phyloP scores from a whole-genome alignment of 768 basidiomycete genomes.

The Podaxis sp. region DNA sequence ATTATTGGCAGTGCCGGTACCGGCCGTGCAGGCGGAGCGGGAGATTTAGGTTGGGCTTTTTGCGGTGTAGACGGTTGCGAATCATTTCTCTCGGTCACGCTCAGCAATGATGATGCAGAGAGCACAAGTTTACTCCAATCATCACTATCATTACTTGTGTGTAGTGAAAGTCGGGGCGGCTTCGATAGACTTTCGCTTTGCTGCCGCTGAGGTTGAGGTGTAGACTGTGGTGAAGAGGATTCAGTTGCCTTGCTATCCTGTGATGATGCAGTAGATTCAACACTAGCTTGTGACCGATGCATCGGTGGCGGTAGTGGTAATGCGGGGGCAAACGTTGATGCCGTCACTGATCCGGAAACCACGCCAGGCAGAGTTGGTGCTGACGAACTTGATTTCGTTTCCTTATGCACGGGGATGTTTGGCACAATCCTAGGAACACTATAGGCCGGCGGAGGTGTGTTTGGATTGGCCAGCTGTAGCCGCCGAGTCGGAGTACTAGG shows the following conservation, averaged over 20 bases:
- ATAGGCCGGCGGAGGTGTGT: conserved; percentile 50
- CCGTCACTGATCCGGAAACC: neutral
- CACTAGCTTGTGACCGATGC: conserved; percentile 16
- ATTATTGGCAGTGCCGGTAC: neutral
- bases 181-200: neutral
- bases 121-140: conserved; percentile 42
- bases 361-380: neutral
- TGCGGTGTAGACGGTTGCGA: neutral
- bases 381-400: neutral
- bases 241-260: neutral
- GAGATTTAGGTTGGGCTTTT: neutral
- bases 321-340: neutral
- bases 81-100: neutral
- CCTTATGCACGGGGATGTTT: neutral
- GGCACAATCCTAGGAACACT: conserved; percentile 12
- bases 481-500: conserved; percentile 3
- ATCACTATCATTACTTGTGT: conserved; percentile 10
- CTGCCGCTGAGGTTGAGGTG: conserved; percentile 17
- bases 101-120: conserved; percentile 10
- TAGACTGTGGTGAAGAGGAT: conserved; percentile 10
- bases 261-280: conserved; percentile 11
- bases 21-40: neutral
- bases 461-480: conserved; percentile 1
- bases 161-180: conserved; percentile 53
- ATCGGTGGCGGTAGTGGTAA: neutral